phyloP scores from a whole-genome alignment of 1,139 yeast species.

The Pichia sp. region DNA sequence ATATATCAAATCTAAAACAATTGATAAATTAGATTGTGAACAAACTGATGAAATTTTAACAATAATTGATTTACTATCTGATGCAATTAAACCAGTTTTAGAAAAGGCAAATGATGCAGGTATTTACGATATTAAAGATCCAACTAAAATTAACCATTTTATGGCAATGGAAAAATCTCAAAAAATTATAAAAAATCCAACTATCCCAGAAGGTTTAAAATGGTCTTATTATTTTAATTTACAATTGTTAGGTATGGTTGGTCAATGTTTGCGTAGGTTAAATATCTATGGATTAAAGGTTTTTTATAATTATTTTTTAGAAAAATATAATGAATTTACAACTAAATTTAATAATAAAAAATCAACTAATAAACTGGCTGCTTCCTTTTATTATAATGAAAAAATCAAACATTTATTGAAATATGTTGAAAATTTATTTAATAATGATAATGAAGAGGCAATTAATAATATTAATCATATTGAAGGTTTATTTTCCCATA shows the following conservation, averaged over 20 bases:
- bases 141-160: slow-evolving; percentile 63
- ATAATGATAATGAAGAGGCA: slow-evolving; percentile 32
- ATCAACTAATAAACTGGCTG: slow-evolving; percentile 53
- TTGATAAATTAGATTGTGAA: slow-evolving; percentile 53
- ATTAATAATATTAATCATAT: slow-evolving; percentile 17
- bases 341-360: slow-evolving; percentile 47
- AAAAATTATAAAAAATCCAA: slow-evolving; percentile 44
- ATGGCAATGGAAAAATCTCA: slow-evolving; percentile 66
- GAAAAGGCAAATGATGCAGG: slow-evolving; percentile 57
- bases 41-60: slow-evolving; percentile 47
- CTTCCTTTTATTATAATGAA: slow-evolving; percentile 50
- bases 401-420: slow-evolving; percentile 40
- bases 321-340: slow-evolving; percentile 52
- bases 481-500: slow-evolving; percentile 49
- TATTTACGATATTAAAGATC: slow-evolving; percentile 57
- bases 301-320: slow-evolving; percentile 59
- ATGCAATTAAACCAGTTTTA: slow-evolving; percentile 60
- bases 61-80: slow-evolving; percentile 45
- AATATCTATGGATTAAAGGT: slow-evolving; percentile 78
- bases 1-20: slow-evolving; percentile 67
- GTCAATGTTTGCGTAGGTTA: slow-evolving; percentile 61
- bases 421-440: slow-evolving; percentile 39
- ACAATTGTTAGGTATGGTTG: slow-evolving; percentile 64
- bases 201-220: slow-evolving; percentile 58
- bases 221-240: slow-evolving; percentile 62